Evolutionary conservation across 129 eudicot genomes (phyloP).

Genomic region (Chrysanthemum makinoi): DNA sequence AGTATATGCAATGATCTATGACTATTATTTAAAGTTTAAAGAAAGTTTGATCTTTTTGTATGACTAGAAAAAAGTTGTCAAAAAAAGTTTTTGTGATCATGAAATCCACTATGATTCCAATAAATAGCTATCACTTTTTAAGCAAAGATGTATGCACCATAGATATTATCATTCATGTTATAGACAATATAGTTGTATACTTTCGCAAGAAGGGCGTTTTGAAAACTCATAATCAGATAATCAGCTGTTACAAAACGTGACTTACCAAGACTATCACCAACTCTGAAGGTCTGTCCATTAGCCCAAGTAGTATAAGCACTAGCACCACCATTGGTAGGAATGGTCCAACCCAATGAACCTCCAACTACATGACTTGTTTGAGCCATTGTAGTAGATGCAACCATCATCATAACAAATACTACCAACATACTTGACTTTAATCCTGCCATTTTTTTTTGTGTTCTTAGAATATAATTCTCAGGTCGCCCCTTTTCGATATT

Average conservation of each 20-base stretch:
- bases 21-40: too few relatives aligned
- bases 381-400: constrained; percentile 47
- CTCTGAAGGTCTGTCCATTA: constrained; percentile 33
- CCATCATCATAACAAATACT: constrained; percentile 24
- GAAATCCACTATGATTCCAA: too few relatives aligned
- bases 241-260: neutral
- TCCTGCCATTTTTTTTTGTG: constrained; percentile 39
- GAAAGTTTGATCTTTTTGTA: too few relatives aligned
- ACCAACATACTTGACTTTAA: constrained; percentile 24
- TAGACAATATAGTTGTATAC: too few relatives aligned
- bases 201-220: too few relatives aligned
- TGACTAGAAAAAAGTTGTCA: too few relatives aligned
- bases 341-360: constrained; percentile 47
- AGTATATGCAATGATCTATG: too few relatives aligned
- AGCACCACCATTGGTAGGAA: constrained; percentile 37
- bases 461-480: constrained; percentile 33
- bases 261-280: constrained; percentile 56
- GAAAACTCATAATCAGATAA: too few relatives aligned
- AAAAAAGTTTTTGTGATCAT: too few relatives aligned
- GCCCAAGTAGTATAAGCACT: constrained; percentile 53
- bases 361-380: constrained; percentile 67
- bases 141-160: too few relatives aligned
- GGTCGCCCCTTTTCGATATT: constrained; percentile 43
- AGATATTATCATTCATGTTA: too few relatives aligned
- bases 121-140: too few relatives aligned